Base-by-base conservation (phyloP, 73 alveolate species). In the Paraurostyla sp. region DNA sequence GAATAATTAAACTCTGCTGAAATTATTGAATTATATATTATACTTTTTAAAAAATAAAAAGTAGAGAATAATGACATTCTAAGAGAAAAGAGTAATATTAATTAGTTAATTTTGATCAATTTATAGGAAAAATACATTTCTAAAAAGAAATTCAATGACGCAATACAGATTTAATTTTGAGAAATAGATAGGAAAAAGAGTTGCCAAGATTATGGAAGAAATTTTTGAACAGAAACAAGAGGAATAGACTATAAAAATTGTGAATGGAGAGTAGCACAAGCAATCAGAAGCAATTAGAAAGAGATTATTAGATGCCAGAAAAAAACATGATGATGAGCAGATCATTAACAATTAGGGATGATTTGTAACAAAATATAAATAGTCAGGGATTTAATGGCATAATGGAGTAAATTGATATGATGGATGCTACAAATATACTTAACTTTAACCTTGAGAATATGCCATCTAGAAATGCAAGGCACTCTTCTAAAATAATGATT, bases 201-300 rank as follows among this genome's bases (percentile, higher is more conserved):
- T 18, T 6, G 82, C 35, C 16, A 7, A 25, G 36, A 40, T 22
- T 13, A 25, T 65, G 7, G 41, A 65, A 22, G 82, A 65, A 15
- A 65, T 38, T 15, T 18, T 65, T 18, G 82, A 65, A 13, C 60
- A 65, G 1, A 1, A 23, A 11, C 35, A 65, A 30, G 7, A 33
- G 13, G 82, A 65, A 16, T 56, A 65, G 46, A 22, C 58, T 7
- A 3, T 65, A 15, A 38, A 35, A 40, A n/a, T 65, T 4, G 46
- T 65, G 36, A 65, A 65, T 9, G 42, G 6, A 15, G 82, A 65
- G 23, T 22, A 65, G 58, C 56, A 65, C 41, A 65, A 36, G 36
- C 25, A 65, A 38, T 65, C 82, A 65, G 82, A 65, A 38, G 42
- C 35, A 38, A 38, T 65, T 65, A 65, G 82, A 65, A 65, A 36